Conservation (phyloP, 2,329 filamentous ascomycete genomes). For the Clarireedia paspali region DNA sequence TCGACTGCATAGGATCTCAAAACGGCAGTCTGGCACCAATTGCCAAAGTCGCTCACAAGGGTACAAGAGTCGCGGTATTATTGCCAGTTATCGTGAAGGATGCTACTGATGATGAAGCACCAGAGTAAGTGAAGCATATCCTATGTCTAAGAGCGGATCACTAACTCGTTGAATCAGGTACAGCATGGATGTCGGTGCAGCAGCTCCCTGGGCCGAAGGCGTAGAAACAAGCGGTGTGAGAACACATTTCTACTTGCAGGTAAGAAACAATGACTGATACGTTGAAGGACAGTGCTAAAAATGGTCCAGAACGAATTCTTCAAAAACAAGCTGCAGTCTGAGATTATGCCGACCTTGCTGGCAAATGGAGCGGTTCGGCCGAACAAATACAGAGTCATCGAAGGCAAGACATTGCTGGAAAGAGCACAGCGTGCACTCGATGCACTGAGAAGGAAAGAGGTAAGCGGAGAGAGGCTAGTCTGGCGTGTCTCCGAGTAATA, state of each 20-base stretch:
- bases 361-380: constrained; percentile 33
- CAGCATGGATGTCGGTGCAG: constrained; percentile 41
- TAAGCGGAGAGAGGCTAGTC: constrained; percentile 38
- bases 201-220: constrained; percentile 42
- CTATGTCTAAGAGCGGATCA: neutral
- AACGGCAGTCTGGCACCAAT: constrained; percentile 41
- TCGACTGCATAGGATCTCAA: constrained; percentile 49
- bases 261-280: constrained; percentile 24
- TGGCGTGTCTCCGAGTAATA: constrained; percentile 15
- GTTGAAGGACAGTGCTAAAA: neutral
- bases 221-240: constrained; percentile 46
- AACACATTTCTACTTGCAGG: constrained; percentile 45
- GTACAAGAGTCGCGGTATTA: constrained; percentile 48
- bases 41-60: constrained; percentile 40
- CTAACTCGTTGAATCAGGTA: constrained; percentile 20
- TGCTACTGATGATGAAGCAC: constrained; percentile 38
- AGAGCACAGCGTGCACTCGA: constrained; percentile 34
- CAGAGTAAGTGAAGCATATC: constrained; percentile 32
- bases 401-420: constrained; percentile 32
- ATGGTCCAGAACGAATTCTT: constrained; percentile 45
- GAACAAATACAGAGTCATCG: constrained; percentile 34
- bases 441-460: constrained; percentile 35
- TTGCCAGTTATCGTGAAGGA: constrained; percentile 51
- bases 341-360: constrained; percentile 27
- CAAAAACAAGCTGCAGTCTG: constrained; percentile 29